Evolutionary conservation across 2,329 filamentous ascomycete genomes (phyloP), one percentile per base, ranked within the genome.

Genomic region (Stenocarpella maydis): DNA sequence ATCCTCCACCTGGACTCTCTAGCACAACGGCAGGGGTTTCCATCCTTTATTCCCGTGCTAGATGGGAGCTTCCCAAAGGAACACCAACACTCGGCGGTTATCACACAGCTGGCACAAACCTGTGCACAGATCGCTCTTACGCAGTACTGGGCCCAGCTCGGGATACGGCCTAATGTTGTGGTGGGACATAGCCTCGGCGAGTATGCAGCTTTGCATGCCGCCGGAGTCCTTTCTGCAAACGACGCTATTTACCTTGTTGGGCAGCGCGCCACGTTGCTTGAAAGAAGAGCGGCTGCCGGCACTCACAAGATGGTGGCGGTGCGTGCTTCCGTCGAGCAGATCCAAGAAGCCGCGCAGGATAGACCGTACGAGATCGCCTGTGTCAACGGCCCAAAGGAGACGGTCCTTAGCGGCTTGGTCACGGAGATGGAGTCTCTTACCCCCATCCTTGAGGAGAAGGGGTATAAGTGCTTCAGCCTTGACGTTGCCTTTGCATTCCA

Each of bases 181-280:
- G 76, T 87, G 12, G 86, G 86, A 5, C 86, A 87, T 75, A 91
- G 88, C 72, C 80, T 92, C 31, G 90, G 90, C 54, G 90, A 92
- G 77, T 92, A 92, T 72, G 89, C 90, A 37, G 90, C 90, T 61
- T 85, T 94, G 5, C 85, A 92, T 74, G 84, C 89, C 39, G 90
- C 91, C 61, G 91, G 91, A 53, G 90, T n/a, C 93, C 17, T 82
- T 93, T 24, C 91, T 90, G 14, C 88, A 87, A 26, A 87, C 87
- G 73, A 91, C 93, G 76, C 88, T 91, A 75, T 86, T 95, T 66
- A 90, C 89, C 73, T 83, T 95, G 1, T 91, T 94, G n/a, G 92
- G 92, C 37, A 78, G 82, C 61, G 91, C 91, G 15, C 81, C 87
- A 75, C 82, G n/a, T n/a, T n/a, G n/a, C n/a, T n/a, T 93, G 15